These are phyloP conservation scores for Leccinum pellstonianum DNA, from an alignment of 768 basidiomycete species.

Conservation along the genomic window DNA sequence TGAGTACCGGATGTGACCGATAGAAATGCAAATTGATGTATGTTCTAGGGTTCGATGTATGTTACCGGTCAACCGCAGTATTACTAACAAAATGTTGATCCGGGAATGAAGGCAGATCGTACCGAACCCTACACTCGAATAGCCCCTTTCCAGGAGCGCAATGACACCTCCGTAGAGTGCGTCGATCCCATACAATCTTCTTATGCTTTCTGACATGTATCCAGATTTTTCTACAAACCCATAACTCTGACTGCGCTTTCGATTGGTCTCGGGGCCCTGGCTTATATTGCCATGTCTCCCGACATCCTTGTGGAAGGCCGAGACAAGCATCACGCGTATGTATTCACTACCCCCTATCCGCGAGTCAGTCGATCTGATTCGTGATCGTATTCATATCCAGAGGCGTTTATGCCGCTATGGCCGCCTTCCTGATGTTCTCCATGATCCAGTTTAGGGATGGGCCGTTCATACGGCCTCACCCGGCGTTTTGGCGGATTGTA, in stretches of 20 bases:
- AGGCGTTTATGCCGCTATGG: conserved; percentile 73
- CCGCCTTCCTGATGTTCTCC: conserved; percentile 75
- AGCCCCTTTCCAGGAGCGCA: conserved; percentile 77
- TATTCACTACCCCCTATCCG: conserved; percentile 2
- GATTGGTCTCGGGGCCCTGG: conserved; percentile 61
- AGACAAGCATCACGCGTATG: conserved; percentile 80
- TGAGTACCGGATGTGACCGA: conserved; percentile 41
- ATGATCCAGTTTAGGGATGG: conserved; percentile 90
- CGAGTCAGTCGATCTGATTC: conserved; percentile 1
- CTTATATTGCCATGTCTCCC: conserved; percentile 80
- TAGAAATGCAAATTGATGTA: conserved; percentile 1
- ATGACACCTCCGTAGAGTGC: conserved; percentile 82
- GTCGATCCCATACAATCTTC: conserved; percentile 19
- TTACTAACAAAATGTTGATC: conserved; percentile 17
- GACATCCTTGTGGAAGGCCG: conserved; percentile 82
- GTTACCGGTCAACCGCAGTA: conserved; percentile 34
- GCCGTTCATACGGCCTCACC: conserved; percentile 85
- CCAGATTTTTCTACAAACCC: conserved; percentile 87
- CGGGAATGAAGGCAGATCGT: conserved; percentile 63
- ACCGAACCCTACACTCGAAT: conserved; percentile 83
- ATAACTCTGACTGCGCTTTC: conserved; percentile 75
- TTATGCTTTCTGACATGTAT: conserved; percentile 6
- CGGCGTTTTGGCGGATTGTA: conserved; percentile 80
- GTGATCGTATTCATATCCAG: conserved; percentile 38
- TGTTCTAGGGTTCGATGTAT: conserved; percentile 76